A percentile compares a stretch with the other conserved stretches of the same genome.
Conservation (phyloP, 371 early-diverging fungal genomes). For the Mucor circinelloides region DNA sequence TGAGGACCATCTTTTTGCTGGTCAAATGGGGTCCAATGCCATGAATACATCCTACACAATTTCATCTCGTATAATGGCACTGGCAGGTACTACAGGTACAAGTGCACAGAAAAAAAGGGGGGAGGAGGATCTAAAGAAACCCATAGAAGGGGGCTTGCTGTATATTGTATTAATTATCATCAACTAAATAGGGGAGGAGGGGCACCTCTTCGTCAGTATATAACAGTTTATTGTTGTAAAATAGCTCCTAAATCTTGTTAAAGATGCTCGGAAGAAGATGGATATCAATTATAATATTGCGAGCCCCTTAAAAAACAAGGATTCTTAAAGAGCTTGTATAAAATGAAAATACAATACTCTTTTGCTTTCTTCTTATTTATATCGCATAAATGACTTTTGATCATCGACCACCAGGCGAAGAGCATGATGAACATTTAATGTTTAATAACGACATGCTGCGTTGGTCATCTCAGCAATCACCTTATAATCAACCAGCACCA, state of each 20-base stretch:
- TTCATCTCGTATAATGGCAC: too few species aligned
- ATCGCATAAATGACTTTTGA: conserved; percentile 15
- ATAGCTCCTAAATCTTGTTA: neutral
- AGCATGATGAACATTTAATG: conserved; percentile 6
- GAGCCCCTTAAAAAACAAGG: neutral
- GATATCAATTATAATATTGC: neutral
- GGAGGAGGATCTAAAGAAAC: neutral
- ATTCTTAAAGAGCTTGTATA: neutral
- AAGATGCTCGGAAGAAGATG: neutral
- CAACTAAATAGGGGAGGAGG: neutral
- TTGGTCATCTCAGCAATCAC: conserved; percentile 13
- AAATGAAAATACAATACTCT: neutral
- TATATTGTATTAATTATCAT: neutral
- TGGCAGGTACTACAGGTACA: too few species aligned
- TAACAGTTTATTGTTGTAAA: neutral
- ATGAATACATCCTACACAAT: too few species aligned
- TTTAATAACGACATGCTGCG: conserved; percentile 19
- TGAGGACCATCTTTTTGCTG: too few species aligned
- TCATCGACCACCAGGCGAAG: conserved; percentile 1
- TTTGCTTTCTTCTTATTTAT: neutral
- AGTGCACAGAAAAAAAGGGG: neutral
- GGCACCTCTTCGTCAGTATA: neutral
- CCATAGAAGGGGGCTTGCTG: neutral
- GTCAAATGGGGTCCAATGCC: too few species aligned
- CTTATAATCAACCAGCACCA: neutral